Conservation (phyloP, 1,139 yeast species). For the Zygoascus meyerae region DNA sequence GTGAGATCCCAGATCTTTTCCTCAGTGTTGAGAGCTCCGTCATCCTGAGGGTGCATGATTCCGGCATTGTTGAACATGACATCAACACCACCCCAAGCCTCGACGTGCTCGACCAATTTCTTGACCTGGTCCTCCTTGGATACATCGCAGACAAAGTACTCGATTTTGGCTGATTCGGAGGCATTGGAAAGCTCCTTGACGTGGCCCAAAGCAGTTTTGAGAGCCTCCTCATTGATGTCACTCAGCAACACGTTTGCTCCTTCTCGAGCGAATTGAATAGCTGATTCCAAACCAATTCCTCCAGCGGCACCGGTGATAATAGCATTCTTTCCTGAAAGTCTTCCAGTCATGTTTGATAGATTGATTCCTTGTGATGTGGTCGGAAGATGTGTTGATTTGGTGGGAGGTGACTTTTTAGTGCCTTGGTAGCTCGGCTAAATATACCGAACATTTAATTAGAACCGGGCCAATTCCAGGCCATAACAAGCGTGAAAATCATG, state of each 20-base stretch:
- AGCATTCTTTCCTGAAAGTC: conserved; percentile 55
- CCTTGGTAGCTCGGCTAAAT: too few relatives aligned
- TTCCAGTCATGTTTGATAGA: not conserved
- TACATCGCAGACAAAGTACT: conserved; percentile 30
- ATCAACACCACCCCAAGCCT: conserved; percentile 51
- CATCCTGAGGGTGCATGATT: conserved; percentile 68
- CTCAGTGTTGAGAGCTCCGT: conserved; percentile 35
- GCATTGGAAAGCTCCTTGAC: conserved; percentile 24
- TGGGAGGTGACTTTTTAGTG: too few relatives aligned
- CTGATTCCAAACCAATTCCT: conserved; percentile 37
- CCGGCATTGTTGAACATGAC: conserved; percentile 71
- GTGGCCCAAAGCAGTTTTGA: conserved; percentile 29
- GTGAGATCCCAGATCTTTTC: conserved; percentile 46
- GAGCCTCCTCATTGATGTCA: conserved; percentile 42
- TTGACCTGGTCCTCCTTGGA: conserved; percentile 34
- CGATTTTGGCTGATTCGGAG: conserved; percentile 25
- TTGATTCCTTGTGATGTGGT: conserved; percentile 17
- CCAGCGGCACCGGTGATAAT: conserved; percentile 62
- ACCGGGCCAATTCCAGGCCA: too few relatives aligned
- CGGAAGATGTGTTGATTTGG: not conserved
- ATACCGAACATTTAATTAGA: too few relatives aligned
- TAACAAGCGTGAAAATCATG: too few relatives aligned
- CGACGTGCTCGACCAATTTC: conserved; percentile 33
- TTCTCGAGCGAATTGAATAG: conserved; percentile 35
- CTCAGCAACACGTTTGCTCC: conserved; percentile 54